These are phyloP conservation scores for Arabidopsis suecica DNA, from an alignment of 345 rosid genomes.

Conservation along the genomic window DNA sequence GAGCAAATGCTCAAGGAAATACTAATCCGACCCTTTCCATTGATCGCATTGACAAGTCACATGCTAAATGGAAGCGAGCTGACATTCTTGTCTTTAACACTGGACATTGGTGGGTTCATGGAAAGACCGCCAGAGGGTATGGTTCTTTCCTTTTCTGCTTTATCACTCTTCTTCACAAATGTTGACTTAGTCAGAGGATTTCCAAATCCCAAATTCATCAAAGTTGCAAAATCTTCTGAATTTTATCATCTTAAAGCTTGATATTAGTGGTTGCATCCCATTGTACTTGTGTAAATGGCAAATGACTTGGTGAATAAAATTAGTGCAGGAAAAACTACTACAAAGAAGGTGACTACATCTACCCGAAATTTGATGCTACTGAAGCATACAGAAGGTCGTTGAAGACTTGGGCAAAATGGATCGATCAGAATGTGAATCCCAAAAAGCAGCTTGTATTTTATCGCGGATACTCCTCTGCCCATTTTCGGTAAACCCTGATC, in stretches of 20 bases:
- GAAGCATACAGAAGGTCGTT: slow-evolving; percentile 89
- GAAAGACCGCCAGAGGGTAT: slow-evolving; percentile 94
- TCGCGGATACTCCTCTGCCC: slow-evolving; percentile 96
- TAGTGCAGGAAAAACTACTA: slow-evolving; percentile 85
- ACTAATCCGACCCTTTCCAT: slow-evolving; percentile 81
- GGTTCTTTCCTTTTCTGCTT: slow-evolving; percentile 27
- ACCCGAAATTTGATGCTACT: slow-evolving; percentile 77
- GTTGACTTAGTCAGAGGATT: slow-evolving; percentile 3
- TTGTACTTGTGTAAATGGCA: slow-evolving; percentile 14
- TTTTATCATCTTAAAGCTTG: slow-evolving; percentile 10
- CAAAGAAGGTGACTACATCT: slow-evolving; percentile 85
- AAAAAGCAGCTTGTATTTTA: slow-evolving; percentile 72
- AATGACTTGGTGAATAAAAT: slow-evolving; percentile 27
- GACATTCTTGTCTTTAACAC: slow-evolving; percentile 92
- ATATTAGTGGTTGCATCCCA: slow-evolving; percentile 17
- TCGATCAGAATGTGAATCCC: slow-evolving; percentile 61
- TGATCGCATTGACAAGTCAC: slow-evolving; percentile 79
- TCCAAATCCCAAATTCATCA: background rate
- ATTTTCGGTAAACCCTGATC: slow-evolving; percentile 66
- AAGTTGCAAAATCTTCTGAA: slow-evolving; percentile 14
- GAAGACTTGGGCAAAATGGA: slow-evolving; percentile 91
- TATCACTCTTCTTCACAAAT: background rate
- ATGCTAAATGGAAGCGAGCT: slow-evolving; percentile 74
- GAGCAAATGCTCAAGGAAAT: slow-evolving; percentile 70
- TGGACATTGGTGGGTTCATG: slow-evolving; percentile 99